These are phyloP conservation scores for Barnettozyma salicaria DNA, from an alignment of 805 yeast genomes.

Conservation along the genomic window DNA sequence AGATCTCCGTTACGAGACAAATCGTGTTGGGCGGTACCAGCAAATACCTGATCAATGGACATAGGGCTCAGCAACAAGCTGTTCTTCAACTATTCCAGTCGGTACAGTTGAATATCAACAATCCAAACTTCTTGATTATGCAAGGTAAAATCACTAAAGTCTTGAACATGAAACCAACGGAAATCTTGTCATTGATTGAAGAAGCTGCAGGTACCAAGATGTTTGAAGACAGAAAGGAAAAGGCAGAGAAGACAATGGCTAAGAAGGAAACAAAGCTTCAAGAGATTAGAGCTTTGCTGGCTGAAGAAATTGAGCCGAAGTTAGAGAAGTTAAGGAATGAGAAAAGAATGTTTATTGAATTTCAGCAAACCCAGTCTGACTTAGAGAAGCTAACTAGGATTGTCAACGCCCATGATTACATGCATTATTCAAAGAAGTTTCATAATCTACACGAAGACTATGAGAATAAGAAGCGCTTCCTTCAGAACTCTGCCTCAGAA, in stretches of 20 bases:
- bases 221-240: conserved; percentile 88
- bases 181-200: conserved; percentile 83
- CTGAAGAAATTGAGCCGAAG: conserved; percentile 91
- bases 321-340: conserved; percentile 74
- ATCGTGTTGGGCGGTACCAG: conserved; percentile 86
- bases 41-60: conserved; percentile 91
- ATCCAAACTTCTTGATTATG: conserved; percentile 96
- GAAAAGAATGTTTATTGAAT: conserved; percentile 77
- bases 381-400: conserved; percentile 68
- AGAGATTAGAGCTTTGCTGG: conserved; percentile 65
- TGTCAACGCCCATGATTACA: conserved; percentile 72
- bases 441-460: conserved; percentile 39
- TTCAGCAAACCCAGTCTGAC: conserved; percentile 77
- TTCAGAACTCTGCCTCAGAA: conserved; percentile 37
- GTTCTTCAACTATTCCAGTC: conserved; percentile 88
- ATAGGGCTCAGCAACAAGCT: conserved; percentile 90
- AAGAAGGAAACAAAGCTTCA: conserved; percentile 82
- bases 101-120: conserved; percentile 91
- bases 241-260: conserved; percentile 85
- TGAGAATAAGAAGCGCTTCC: conserved; percentile 34
- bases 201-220: conserved; percentile 98
- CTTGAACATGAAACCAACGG: conserved; percentile 90
- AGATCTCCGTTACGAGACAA: conserved; percentile 88
- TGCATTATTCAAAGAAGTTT: conserved; percentile 35
- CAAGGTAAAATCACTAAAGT: conserved; percentile 98